Evolutionary conservation across 305 asterid species (phyloP), one percentile per base, ranked within the genome.

Genomic region (Ajuga reptans): DNA sequence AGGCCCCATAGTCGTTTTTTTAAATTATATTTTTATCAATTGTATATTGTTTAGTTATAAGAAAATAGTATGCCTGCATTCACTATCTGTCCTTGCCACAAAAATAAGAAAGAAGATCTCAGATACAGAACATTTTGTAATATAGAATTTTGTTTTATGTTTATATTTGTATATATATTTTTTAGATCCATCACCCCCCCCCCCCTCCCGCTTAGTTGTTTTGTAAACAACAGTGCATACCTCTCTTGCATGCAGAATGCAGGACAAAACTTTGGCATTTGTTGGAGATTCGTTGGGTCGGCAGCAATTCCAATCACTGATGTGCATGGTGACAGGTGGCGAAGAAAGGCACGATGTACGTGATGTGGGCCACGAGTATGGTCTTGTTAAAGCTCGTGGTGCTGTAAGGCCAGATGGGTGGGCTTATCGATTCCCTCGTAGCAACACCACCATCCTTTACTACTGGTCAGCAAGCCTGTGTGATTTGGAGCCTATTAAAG

Each of bases 381-480:
- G 98, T 56, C 96, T 90, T 24, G 86, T 90, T 21, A 86, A 84
- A 80, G 86, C 93, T 73, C 91, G 71, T 64, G 91, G 88, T 51
- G 88, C 98, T 16, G 72, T 62, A 3, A 81, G 97, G 37, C 97
- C 98, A 8, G 95, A 92, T 74, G 98, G 98, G 59, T 92, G 97
- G 98, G 98, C 91, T 69, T 92, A 87, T 64, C 81, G 88, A 15
- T 87, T 92, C 70, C 92, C 93, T 9, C 71, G 42, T 39, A 84
- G 95, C 72, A 87, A 92, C 74, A 88, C 94, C 41, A 92, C 98
- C 15, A 75, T 92, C 72, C 91, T 90, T 52, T 92, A 87, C 82
- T 90, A 92, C 56, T 92, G 98, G 98, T 92, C 98, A 29, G 96
- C 98, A 49, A 92, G 89, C 66, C 95, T 92, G 21, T 84, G 88